Conservation (phyloP, 129 eudicot species). For the Erigeron canadensis region DNA sequence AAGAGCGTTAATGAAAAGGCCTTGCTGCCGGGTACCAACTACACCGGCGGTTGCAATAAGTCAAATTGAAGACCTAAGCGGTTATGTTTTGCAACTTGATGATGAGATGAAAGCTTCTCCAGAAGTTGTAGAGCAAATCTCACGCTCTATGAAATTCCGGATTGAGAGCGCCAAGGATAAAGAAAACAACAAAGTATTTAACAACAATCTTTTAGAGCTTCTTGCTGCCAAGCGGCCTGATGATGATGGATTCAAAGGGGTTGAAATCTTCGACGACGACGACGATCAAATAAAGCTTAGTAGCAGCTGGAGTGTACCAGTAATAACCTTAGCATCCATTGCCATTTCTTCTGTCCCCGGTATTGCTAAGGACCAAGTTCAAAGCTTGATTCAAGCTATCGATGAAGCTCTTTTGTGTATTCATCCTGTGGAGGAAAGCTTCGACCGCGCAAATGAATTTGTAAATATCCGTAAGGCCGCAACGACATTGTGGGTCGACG, state of each 20-base stretch:
- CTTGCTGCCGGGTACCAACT: too few relatives aligned
- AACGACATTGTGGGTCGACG: background rate
- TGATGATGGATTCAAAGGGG: conserved; percentile 4
- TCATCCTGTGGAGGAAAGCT: background rate
- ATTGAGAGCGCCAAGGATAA: background rate
- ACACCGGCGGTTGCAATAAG: background rate
- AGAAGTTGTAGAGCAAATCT: background rate
- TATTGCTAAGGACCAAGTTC: background rate
- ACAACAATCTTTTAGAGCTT: conserved; percentile 8
- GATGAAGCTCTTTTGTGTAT: background rate
- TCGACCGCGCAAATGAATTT: background rate
- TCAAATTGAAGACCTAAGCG: background rate
- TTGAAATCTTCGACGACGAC: background rate
- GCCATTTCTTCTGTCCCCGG: background rate
- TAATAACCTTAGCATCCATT: conserved; percentile 1
- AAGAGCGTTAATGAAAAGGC: too few relatives aligned
- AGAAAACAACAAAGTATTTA: too few relatives aligned
- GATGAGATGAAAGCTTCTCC: background rate
- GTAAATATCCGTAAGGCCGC: background rate
- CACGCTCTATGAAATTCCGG: background rate
- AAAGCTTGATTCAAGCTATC: background rate
- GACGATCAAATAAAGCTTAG: background rate
- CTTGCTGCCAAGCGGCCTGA: too few relatives aligned
- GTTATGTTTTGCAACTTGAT: background rate
- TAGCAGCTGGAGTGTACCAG: background rate